Evolutionary conservation across 257 asterid genomes (phyloP).

Genomic region (Eustoma russellianum): DNA sequence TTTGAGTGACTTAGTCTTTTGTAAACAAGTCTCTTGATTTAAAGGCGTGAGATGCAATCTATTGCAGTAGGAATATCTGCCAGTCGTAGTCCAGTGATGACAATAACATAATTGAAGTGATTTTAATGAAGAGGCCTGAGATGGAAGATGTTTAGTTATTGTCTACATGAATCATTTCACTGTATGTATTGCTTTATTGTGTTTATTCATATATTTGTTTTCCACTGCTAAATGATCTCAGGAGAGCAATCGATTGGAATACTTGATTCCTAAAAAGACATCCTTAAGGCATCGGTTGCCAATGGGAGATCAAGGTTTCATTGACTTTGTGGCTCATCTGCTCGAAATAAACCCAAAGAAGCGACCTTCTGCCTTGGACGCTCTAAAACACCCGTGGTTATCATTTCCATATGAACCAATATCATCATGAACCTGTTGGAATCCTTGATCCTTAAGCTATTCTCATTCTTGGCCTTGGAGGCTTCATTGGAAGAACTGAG

Average conservation of each 20-base stretch:
- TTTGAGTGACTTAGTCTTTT: too few relatives aligned
- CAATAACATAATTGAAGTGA: too few relatives aligned
- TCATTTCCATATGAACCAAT: conserved; percentile 94
- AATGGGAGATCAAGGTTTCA: conserved; percentile 98
- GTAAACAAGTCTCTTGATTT: too few relatives aligned
- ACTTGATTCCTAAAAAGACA: conserved; percentile 85
- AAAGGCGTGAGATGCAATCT: too few relatives aligned
- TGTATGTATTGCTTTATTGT: background rate
- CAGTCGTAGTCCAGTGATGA: too few relatives aligned
- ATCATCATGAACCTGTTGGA: conserved; percentile 45
- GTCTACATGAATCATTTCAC: background rate
- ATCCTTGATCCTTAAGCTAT: conserved; percentile 9
- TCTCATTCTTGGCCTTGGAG: background rate
- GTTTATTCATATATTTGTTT: background rate
- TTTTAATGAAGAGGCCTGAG: too few relatives aligned
- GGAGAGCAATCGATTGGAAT: conserved; percentile 81
- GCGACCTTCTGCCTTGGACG: conserved; percentile 87
- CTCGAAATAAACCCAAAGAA: conserved; percentile 77
- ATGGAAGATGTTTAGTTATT: too few relatives aligned
- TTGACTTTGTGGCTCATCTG: conserved; percentile 73
- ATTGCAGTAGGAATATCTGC: too few relatives aligned
- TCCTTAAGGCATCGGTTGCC: conserved; percentile 91
- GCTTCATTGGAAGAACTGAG: conserved; percentile 12
- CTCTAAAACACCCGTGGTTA: conserved; percentile 92
- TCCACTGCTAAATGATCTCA: conserved; percentile 17